A percentile compares a stretch with the other conserved stretches of the same genome.
Conservation (phyloP, 2,329 filamentous ascomycete genomes). For the Fusarium sp. region DNA sequence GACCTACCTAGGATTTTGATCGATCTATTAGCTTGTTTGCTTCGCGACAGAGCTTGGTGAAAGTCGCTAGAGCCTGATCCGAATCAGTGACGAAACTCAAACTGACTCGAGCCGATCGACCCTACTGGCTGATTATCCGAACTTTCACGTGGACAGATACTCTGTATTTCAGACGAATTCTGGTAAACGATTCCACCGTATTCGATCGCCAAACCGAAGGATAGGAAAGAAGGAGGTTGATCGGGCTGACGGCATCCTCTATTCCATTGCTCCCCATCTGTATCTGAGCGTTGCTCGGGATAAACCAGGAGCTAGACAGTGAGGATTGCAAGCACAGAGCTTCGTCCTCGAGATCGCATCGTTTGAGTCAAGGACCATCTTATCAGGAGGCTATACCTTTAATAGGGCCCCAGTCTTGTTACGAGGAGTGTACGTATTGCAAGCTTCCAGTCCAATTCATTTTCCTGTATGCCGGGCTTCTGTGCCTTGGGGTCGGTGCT, state of each 20-base stretch:
- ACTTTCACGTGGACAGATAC: neutral
- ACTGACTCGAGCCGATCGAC: slow-evolving; percentile 6
- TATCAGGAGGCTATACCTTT: slow-evolving; percentile 36
- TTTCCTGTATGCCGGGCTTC: slow-evolving; percentile 32
- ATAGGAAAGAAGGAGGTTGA: slow-evolving; percentile 41
- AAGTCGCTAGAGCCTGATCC: slow-evolving; percentile 18
- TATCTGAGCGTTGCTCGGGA: slow-evolving; percentile 40
- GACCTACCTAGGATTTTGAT: neutral
- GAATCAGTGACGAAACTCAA: slow-evolving; percentile 6
- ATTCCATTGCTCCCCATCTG: slow-evolving; percentile 34
- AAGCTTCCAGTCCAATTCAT: slow-evolving; percentile 56
- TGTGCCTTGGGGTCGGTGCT: slow-evolving; percentile 15
- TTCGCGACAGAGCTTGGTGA: slow-evolving; percentile 19
- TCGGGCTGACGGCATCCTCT: slow-evolving; percentile 38
- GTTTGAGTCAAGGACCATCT: slow-evolving; percentile 38
- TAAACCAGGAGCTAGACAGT: slow-evolving; percentile 32
- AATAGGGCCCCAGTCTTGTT: slow-evolving; percentile 41
- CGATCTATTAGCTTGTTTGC: neutral
- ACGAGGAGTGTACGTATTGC: slow-evolving; percentile 68
- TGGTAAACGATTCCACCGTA: slow-evolving; percentile 20
- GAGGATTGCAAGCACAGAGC: slow-evolving; percentile 70
- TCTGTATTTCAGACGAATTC: slow-evolving; percentile 6
- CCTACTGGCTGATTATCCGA: neutral
- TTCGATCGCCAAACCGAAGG: slow-evolving; percentile 27
- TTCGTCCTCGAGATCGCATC: slow-evolving; percentile 66